phyloP scores from a whole-genome alignment of 139 green algal genomes.

The Micractinium conductrix region DNA sequence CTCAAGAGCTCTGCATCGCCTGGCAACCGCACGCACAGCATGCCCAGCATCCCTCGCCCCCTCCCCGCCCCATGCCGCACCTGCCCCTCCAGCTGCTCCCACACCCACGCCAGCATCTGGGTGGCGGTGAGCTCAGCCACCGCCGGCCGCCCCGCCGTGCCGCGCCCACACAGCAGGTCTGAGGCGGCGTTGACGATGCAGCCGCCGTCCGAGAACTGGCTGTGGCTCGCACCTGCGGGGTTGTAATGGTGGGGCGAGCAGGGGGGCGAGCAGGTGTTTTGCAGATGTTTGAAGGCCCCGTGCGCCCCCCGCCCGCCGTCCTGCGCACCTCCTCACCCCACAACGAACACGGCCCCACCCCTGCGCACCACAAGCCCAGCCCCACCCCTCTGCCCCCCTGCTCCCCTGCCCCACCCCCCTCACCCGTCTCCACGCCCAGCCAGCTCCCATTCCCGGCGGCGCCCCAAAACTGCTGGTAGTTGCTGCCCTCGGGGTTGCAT shows the following conservation, averaged over 20 bases:
- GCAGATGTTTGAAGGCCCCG: too few relatives aligned
- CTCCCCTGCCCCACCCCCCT: background rate
- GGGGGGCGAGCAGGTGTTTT: too few relatives aligned
- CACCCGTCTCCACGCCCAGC: slow-evolving; percentile 14
- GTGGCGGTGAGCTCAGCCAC: slow-evolving; percentile 26
- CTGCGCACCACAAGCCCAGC: background rate
- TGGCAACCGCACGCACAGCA: background rate
- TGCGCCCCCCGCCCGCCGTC: too few relatives aligned
- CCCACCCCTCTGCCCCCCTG: background rate
- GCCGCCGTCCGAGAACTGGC: slow-evolving; percentile 50
- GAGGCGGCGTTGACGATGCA: slow-evolving; percentile 48
- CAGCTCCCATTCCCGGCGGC: slow-evolving; percentile 41
- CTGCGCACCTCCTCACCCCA: background rate
- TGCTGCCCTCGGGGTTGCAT: slow-evolving; percentile 62
- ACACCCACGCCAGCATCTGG: slow-evolving; percentile 44
- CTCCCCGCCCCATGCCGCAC: background rate
- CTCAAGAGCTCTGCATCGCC: background rate
- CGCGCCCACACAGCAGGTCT: slow-evolving; percentile 48
- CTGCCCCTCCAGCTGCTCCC: slow-evolving; percentile 29
- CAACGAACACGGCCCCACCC: background rate
- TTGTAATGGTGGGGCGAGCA: background rate
- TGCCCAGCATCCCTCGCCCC: background rate
- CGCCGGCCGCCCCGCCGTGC: background rate
- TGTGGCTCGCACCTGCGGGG: slow-evolving; percentile 44
- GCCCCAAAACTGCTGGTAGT: slow-evolving; percentile 43